phyloP scores from a whole-genome alignment of 306 rosid genomes.

The Cicer cuneatum region DNA sequence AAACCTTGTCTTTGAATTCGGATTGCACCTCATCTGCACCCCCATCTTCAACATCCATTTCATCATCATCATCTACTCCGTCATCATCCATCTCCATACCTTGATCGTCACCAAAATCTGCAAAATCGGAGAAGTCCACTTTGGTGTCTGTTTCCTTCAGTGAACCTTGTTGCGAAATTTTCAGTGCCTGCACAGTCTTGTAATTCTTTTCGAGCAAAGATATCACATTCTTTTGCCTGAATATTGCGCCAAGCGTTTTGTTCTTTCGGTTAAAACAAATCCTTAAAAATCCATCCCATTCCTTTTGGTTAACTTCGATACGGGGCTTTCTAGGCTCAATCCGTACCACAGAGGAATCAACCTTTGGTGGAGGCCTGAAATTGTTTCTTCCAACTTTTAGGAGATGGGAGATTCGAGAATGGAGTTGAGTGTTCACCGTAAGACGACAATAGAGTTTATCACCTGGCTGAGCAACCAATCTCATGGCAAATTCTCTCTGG shows the following conservation, averaged over 20 bases:
- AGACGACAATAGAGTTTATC: conserved; percentile 93
- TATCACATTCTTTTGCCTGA: conserved; percentile 83
- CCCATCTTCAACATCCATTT: conserved; percentile 67
- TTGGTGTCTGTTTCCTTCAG: conserved; percentile 42
- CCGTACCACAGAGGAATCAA: conserved; percentile 87
- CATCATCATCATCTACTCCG: conserved; percentile 60
- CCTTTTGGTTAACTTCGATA: conserved; percentile 75
- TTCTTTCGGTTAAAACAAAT: conserved; percentile 88
- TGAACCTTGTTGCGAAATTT: conserved; percentile 53
- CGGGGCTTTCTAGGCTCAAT: conserved; percentile 87
- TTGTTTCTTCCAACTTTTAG: conserved; percentile 93
- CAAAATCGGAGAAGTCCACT: conserved; percentile 51
- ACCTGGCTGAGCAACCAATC: conserved; percentile 93
- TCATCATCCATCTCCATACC: conserved; percentile 63
- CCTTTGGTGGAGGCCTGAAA: conserved; percentile 92
- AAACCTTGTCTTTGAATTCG: conserved; percentile 83
- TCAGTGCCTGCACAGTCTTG: conserved; percentile 68
- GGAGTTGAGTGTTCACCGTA: conserved; percentile 82
- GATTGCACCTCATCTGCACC: conserved; percentile 64
- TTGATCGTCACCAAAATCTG: conserved; percentile 60
- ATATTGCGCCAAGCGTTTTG: conserved; percentile 89
- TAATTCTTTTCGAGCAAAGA: conserved; percentile 82
- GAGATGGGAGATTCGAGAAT: conserved; percentile 85
- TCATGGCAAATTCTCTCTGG: conserved; percentile 94
- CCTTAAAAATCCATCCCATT: conserved; percentile 93